phyloP scores from a whole-genome alignment of 169 alveolate genomes.

The Plasmodium relictum region DNA sequence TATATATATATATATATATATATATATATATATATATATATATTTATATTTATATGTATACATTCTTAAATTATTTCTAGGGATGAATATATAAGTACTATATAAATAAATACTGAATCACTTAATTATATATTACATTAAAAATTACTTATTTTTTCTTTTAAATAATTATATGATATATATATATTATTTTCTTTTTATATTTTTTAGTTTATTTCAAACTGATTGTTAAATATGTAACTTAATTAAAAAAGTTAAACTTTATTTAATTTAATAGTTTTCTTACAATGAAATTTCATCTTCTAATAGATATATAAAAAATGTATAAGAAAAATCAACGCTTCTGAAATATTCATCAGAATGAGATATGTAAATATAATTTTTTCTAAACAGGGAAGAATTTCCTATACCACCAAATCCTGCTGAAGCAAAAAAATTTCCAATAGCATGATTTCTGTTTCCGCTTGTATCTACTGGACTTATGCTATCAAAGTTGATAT shows the following conservation, averaged over 20 bases:
- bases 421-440: slow-evolving; percentile 87
- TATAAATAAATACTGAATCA: too few species aligned
- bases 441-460: slow-evolving; percentile 88
- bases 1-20: background rate
- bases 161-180: slow-evolving; percentile 7
- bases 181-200: slow-evolving; percentile 18
- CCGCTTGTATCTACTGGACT: slow-evolving; percentile 91
- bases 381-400: slow-evolving; percentile 88
- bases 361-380: slow-evolving; percentile 85
- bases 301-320: slow-evolving; percentile 84
- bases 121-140: too few species aligned
- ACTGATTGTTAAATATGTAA: too few species aligned
- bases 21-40: background rate
- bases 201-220: background rate
- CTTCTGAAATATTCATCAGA: slow-evolving; percentile 80
- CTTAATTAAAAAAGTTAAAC: background rate
- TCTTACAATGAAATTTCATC: slow-evolving; percentile 84
- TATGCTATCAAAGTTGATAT: slow-evolving; percentile 85
- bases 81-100: too few species aligned
- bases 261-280: background rate
- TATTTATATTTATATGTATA: background rate
- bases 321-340: slow-evolving; percentile 86
- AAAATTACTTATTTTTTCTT: too few species aligned
- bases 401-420: slow-evolving; percentile 92
- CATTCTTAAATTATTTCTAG: background rate